Percentiles rank a stretch among this genome's conserved stretches.
phyloP scores from a whole-genome alignment of 225 moss, liverwort and hornwort species.

The Climacium dendroides region DNA sequence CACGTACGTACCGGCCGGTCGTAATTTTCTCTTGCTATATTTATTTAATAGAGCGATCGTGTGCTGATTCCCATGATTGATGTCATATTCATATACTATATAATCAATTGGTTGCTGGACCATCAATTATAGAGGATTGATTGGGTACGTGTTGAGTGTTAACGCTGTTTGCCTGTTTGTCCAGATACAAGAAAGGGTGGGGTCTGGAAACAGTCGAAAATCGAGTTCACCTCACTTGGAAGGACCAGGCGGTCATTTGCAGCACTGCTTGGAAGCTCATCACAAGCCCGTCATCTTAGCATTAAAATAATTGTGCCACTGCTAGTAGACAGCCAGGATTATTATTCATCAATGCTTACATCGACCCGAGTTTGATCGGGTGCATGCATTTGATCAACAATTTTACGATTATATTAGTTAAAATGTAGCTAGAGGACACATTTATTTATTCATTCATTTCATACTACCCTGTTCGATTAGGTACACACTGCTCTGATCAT shows the following conservation, averaged over 20 bases:
- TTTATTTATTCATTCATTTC: not conserved
- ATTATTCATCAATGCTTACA: not conserved
- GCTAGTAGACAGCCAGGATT: not conserved
- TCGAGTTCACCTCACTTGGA: constrained; percentile 65
- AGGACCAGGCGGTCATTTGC: constrained; percentile 53
- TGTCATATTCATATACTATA: not conserved
- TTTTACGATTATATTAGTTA: not conserved
- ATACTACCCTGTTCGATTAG: not conserved
- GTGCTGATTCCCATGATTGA: not conserved
- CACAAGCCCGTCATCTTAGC: constrained; percentile 27
- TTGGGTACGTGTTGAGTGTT: not conserved
- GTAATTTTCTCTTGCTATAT: not conserved
- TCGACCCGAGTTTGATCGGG: not conserved
- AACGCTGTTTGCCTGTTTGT: not conserved
- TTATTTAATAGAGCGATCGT: not conserved
- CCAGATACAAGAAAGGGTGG: constrained; percentile 68
- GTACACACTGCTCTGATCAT: not conserved
- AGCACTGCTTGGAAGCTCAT: constrained; percentile 59
- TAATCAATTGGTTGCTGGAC: not conserved
- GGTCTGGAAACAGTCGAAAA: constrained; percentile 28
- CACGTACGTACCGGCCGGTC: not conserved
- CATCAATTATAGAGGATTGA: not conserved
- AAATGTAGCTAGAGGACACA: not conserved
- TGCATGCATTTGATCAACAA: not conserved
- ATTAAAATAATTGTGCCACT: not conserved